Percentiles rank a stretch among this genome's conserved stretches.
phyloP scores from a whole-genome alignment of 2,329 filamentous ascomycete species.

The Sclerotinia nivalis region DNA sequence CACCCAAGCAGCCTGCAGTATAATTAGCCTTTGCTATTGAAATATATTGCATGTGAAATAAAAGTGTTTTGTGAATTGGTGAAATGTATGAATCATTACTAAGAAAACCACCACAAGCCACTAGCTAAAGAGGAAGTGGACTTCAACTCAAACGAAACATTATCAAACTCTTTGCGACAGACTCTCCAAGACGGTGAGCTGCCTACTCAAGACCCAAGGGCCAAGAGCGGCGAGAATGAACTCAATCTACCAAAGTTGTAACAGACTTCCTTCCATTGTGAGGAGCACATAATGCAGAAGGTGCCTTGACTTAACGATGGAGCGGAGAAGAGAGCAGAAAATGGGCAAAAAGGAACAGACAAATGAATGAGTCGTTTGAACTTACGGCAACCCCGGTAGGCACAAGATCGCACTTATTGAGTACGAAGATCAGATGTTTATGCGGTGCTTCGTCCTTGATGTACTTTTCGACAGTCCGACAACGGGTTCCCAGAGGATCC shows the following conservation, averaged over 20 bases:
- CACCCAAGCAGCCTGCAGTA: constrained; percentile 84
- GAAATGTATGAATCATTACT: constrained; percentile 94
- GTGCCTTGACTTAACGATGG: constrained; percentile 85
- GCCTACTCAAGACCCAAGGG: constrained; percentile 68
- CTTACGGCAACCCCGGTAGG: constrained; percentile 94
- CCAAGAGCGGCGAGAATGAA: constrained; percentile 63
- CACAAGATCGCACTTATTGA: constrained; percentile 92
- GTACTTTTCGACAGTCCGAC: constrained; percentile 89
- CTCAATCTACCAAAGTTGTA: constrained; percentile 99
- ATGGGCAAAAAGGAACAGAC: background rate
- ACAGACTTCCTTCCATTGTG: constrained; percentile 84
- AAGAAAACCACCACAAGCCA: constrained; percentile 82
- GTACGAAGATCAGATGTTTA: constrained; percentile 87
- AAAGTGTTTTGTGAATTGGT: constrained; percentile 48
- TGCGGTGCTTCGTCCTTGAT: constrained; percentile 90
- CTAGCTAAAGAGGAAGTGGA: constrained; percentile 64
- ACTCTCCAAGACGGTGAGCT: constrained; percentile 83
- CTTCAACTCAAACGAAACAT: constrained; percentile 99
- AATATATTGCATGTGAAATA: constrained; percentile 6
- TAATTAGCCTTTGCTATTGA: constrained; percentile 37
- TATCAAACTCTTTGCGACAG: constrained; percentile 65
- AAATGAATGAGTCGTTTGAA: constrained; percentile 41
- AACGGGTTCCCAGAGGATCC: constrained; percentile 87
- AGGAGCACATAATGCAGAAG: constrained; percentile 62
- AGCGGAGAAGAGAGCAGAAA: constrained; percentile 30